Conservation (phyloP, 306 rosid species). For the Sindora glabra region DNA sequence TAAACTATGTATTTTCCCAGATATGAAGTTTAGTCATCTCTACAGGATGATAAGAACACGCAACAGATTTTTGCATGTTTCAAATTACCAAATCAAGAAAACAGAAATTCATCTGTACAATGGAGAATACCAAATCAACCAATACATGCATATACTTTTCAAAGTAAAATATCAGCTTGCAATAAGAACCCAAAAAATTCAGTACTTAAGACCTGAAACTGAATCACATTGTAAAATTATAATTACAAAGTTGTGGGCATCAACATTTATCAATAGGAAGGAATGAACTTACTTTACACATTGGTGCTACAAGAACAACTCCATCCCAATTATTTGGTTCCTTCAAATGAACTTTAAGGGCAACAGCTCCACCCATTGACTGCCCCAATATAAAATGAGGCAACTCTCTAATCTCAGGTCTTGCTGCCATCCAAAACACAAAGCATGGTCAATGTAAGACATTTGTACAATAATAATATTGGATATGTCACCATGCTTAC, state of each 20-base stretch:
- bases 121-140: neutral
- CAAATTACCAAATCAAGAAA: neutral
- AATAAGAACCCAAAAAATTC: neutral
- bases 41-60: too few species aligned
- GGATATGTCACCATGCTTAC: neutral
- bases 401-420: conserved; percentile 63
- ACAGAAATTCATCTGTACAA: neutral
- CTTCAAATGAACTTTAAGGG: conserved; percentile 78
- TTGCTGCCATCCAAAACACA: conserved; percentile 33
- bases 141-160: neutral
- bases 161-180: neutral
- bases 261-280: neutral
- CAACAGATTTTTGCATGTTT: neutral
- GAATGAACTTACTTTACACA: conserved; percentile 75
- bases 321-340: conserved; percentile 79
- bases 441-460: neutral
- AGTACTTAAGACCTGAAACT: neutral
- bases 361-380: conserved; percentile 94
- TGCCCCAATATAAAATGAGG: conserved; percentile 72
- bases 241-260: conserved; percentile 4
- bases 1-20: too few species aligned
- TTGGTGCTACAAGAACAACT: conserved; percentile 82
- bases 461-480: neutral
- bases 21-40: too few species aligned
- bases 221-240: neutral